A percentile compares a stretch with the other conserved stretches of the same genome.
Evolutionary conservation across 2,329 filamentous ascomycete species (phyloP).

Genomic region (Neoscytalidium dimidiatum): DNA sequence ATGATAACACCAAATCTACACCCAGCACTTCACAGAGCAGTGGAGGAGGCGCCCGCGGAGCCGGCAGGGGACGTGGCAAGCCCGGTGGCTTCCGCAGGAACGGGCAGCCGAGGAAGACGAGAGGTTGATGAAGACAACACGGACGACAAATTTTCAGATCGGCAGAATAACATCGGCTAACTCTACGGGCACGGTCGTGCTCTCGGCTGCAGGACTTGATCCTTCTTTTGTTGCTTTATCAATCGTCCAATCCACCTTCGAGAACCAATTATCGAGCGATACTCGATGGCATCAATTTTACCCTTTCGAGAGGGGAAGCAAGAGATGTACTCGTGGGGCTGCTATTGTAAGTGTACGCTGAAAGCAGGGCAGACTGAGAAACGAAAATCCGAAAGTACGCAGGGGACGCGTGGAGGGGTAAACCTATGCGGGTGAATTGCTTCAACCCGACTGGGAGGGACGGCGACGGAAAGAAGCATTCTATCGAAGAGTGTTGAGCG

Average conservation of each 20-base stretch:
- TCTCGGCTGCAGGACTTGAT: conserved; percentile 15
- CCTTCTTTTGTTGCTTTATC: background rate
- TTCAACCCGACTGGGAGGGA: too few species aligned
- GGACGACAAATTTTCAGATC: background rate
- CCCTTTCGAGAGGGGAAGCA: too few species aligned
- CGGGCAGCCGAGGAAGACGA: conserved; percentile 3
- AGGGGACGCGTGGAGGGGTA: background rate
- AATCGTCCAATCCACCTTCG: background rate
- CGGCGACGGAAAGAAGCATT: too few species aligned
- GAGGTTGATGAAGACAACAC: background rate
- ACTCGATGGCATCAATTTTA: background rate
- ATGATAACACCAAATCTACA: conserved; percentile 41
- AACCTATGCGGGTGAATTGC: too few species aligned
- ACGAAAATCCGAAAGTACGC: too few species aligned
- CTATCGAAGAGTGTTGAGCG: too few species aligned
- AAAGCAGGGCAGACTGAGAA: too few species aligned
- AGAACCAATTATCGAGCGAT: background rate
- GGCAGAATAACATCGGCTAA: conserved; percentile 1
- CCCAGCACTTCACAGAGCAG: background rate
- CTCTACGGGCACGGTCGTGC: background rate
- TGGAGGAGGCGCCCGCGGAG: background rate
- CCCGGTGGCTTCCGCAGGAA: conserved; percentile 1
- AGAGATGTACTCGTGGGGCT: too few species aligned
- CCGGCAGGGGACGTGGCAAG: background rate
- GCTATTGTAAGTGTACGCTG: too few species aligned